Evolutionary conservation across 345 rosid genomes (phyloP).

Genomic region (Pugionium dolabratum): DNA sequence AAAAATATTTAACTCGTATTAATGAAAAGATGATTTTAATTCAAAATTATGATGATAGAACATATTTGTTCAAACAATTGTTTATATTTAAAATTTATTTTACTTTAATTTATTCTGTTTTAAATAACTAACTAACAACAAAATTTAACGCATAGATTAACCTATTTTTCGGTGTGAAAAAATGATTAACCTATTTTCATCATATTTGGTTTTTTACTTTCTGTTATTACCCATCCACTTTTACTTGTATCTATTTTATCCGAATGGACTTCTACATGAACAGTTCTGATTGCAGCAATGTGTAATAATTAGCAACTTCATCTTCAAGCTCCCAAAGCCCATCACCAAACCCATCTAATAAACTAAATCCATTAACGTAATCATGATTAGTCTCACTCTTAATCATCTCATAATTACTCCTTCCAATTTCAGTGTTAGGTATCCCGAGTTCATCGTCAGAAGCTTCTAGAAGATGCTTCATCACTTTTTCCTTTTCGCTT

Average conservation of each 20-base stretch:
- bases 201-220: background rate
- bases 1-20: no score
- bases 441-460: slow-evolving; percentile 93
- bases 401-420: slow-evolving; percentile 25
- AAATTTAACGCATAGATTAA: no score
- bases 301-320: slow-evolving; percentile 58
- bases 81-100: no score
- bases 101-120: no score
- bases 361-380: slow-evolving; percentile 34
- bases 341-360: slow-evolving; percentile 49
- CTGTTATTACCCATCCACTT: slow-evolving; percentile 9
- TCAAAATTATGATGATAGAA: no score
- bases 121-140: no score
- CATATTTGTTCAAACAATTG: no score
- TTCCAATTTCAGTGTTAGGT: slow-evolving; percentile 48
- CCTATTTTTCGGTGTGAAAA: no score
- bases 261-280: slow-evolving; percentile 45
- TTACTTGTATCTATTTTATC: slow-evolving; percentile 26
- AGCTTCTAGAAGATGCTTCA: slow-evolving; percentile 78
- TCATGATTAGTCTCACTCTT: slow-evolving; percentile 29
- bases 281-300: slow-evolving; percentile 63
- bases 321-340: slow-evolving; percentile 83
- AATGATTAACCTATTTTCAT: background rate
- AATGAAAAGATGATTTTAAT: no score
- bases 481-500: slow-evolving; percentile 55